Evolutionary conservation across 2,329 filamentous ascomycete species (phyloP), one percentile per base, ranked within the genome.

Genomic region (Colletotrichum sansevieriae): DNA sequence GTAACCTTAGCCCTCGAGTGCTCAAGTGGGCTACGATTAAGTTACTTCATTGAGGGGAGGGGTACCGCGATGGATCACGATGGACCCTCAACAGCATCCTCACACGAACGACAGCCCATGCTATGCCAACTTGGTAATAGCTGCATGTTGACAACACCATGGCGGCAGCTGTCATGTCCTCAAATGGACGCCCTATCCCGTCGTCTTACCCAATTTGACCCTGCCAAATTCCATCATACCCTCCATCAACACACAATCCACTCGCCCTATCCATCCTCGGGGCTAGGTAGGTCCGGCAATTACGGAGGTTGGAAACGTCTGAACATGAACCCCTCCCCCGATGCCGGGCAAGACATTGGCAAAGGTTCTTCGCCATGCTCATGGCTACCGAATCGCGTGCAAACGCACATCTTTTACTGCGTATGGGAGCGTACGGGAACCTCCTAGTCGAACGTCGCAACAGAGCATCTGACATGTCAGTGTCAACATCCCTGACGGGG

Each of bases 381-480:
- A 25, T 25, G 25, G 25, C 25, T 25, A 44, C 41, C 57, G 49
- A 46, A 46, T 41, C 57, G 18, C 39, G 44, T 18, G 46, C 39
- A 33, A 37, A 63, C 41, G 46, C 54, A 33, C 35, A 51, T 44
- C 52, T 51, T 15, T 54, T 20, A 39, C 54, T 68, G n/a, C 46
- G 9, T 64, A 64, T n/a, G 57, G 4, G 22, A 63, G n/a, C 46
- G 9, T 64, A 64, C 22, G 57, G 4, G 22, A 63, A 49, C 9
- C 35, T 29, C 15, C 46, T 29, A 25, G 37, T 25, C 29, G 11
- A 61, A 33, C 46, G 49, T 64, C 25, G 64, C 44, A 54, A 20
- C 47, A 64, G 29, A 65, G 46, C 61, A 65, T 65, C 41, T 65
- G 54, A 43, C 65, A 65, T 65, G 47, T 55, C 62, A 51, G 33